Evolutionary conservation across 108 stramenopile genomes (phyloP).

Genomic region (Fragilaria radians): DNA sequence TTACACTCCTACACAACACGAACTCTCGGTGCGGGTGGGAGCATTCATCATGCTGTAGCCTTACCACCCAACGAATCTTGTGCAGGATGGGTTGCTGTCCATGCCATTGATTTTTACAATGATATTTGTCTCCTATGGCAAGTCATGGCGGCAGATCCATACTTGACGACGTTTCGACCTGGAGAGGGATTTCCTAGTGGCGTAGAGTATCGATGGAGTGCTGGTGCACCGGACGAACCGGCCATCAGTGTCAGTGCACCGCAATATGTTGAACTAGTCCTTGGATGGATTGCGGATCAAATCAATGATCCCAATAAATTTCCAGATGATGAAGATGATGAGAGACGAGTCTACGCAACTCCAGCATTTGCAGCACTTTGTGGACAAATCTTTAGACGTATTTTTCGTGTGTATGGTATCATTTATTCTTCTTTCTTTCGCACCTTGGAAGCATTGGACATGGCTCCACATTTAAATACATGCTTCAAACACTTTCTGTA

Average conservation of each 20-base stretch:
- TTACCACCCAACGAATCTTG: constrained; percentile 86
- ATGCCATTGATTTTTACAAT: constrained; percentile 91
- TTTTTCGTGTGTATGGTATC: constrained; percentile 91
- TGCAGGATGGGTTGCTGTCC: constrained; percentile 89
- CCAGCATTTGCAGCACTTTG: constrained; percentile 83
- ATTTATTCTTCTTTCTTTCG: constrained; percentile 84
- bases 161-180: constrained; percentile 73
- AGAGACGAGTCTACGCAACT: constrained; percentile 77
- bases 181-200: constrained; percentile 89
- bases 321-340: constrained; percentile 84
- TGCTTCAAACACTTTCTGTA: constrained; percentile 93
- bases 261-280: constrained; percentile 80
- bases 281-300: constrained; percentile 85
- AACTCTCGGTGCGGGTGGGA: constrained; percentile 85
- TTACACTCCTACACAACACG: constrained; percentile 82
- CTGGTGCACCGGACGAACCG: constrained; percentile 37
- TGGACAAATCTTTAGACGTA: constrained; percentile 79
- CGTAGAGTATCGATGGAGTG: constrained; percentile 82
- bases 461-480: constrained; percentile 88
- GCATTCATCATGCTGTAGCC: constrained; percentile 81
- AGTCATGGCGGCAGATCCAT: constrained; percentile 86
- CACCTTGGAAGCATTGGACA: constrained; percentile 82
- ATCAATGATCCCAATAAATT: constrained; percentile 87
- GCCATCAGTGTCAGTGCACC: constrained; percentile 77
- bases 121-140: constrained; percentile 87